These are phyloP conservation scores for Pseudogymnoascus sp. DNA, from an alignment of 2,329 filamentous ascomycete genomes.

Conservation along the genomic window DNA sequence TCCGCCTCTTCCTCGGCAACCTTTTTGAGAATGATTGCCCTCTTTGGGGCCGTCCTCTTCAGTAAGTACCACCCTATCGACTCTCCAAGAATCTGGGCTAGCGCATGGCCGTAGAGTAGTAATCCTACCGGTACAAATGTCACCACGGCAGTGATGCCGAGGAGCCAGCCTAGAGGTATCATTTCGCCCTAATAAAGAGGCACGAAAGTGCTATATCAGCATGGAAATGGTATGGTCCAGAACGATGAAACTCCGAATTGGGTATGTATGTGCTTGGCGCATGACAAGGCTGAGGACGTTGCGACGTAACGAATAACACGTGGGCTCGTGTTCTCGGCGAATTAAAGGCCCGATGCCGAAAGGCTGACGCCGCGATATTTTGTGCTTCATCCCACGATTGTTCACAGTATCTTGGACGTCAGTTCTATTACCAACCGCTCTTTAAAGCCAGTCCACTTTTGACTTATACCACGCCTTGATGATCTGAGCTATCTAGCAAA, in stretches of 20 bases:
- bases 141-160: constrained; percentile 4
- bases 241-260: background rate
- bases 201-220: constrained; percentile 5
- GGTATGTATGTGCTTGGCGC: background rate
- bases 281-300: constrained; percentile 1
- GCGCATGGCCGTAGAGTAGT: background rate
- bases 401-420: too few relatives aligned
- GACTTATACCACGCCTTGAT: background rate
- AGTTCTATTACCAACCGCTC: background rate
- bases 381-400: background rate
- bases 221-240: constrained; percentile 1
- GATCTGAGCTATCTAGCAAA: background rate
- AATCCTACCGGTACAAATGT: background rate
- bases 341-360: background rate
- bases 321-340: background rate
- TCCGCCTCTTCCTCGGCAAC: constrained; percentile 8
- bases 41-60: constrained; percentile 12
- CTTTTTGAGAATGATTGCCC: constrained; percentile 23
- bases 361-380: constrained; percentile 1
- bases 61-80: background rate
- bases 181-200: background rate
- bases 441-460: background rate
- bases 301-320: background rate
- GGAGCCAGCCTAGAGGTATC: constrained; percentile 2
- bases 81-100: constrained; percentile 7